Conservation (phyloP, 306 rosid genomes). For the Vachellia collinsii region DNA sequence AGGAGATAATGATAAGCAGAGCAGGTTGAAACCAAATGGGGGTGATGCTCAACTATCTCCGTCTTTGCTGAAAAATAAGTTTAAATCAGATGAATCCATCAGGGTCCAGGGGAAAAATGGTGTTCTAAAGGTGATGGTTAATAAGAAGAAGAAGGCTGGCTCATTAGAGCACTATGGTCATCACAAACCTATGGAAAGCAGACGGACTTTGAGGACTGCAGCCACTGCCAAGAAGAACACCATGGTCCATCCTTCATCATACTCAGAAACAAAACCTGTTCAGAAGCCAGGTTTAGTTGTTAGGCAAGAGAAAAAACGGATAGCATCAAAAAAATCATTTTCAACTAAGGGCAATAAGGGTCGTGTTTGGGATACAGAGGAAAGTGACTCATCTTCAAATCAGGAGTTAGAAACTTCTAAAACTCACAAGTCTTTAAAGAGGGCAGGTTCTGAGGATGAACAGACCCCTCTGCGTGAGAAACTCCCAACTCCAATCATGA, state of each 20-base stretch:
- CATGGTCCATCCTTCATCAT: constrained; percentile 41
- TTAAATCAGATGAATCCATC: constrained; percentile 70
- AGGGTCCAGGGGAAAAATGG: constrained; percentile 98
- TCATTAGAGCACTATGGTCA: constrained; percentile 50
- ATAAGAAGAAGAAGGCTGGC: constrained; percentile 58
- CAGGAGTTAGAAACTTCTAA: constrained; percentile 42
- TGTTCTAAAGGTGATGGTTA: constrained; percentile 89
- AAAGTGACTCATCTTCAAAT: constrained; percentile 65
- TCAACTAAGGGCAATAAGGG: constrained; percentile 58
- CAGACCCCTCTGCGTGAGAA: constrained; percentile 60
- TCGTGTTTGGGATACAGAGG: constrained; percentile 54
- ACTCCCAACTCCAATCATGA: constrained; percentile 39
- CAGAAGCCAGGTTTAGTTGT: constrained; percentile 52
- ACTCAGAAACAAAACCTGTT: constrained; percentile 48
- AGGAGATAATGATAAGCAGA: constrained; percentile 47
- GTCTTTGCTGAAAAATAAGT: constrained; percentile 59
- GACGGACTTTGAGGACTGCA: constrained; percentile 54
- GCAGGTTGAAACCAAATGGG: constrained; percentile 50
- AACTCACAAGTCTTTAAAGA: constrained; percentile 52
- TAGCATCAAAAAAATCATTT: constrained; percentile 49
- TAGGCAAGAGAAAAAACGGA: constrained; percentile 56
- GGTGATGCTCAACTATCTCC: constrained; percentile 51
- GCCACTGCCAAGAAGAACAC: constrained; percentile 57
- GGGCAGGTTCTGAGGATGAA: constrained; percentile 48
- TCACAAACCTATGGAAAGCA: constrained; percentile 54